A percentile compares a stretch with the other conserved stretches of the same genome.
phyloP scores from a whole-genome alignment of 1,284 basidiomycete species.

The Takashimella tepidaria region DNA sequence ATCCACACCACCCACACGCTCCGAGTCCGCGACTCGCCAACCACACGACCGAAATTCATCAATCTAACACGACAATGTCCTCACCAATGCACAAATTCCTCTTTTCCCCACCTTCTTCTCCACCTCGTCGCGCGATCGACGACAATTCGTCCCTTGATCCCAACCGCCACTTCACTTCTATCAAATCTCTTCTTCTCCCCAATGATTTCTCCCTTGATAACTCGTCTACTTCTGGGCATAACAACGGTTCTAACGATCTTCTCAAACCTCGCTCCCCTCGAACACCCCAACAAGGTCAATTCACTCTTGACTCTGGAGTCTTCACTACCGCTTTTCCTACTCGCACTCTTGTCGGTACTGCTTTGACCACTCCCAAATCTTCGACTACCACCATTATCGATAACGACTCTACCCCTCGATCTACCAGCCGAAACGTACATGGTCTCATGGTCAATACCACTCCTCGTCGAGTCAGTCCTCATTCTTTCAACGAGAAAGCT shows the following conservation, averaged over 20 bases:
- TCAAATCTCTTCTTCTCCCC: slow-evolving; percentile 25
- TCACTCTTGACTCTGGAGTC: slow-evolving; percentile 28
- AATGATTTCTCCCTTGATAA: slow-evolving; percentile 18
- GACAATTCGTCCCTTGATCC: slow-evolving; percentile 4
- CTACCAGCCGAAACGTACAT: slow-evolving; percentile 4
- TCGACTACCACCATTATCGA: slow-evolving; percentile 2
- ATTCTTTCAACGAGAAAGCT: not conserved
- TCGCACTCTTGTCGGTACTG: slow-evolving; percentile 6
- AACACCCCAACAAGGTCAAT: slow-evolving; percentile 22
- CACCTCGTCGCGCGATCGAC: slow-evolving; percentile 17
- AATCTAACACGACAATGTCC: slow-evolving; percentile 26
- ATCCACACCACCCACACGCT: not conserved
- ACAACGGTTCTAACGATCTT: not conserved
- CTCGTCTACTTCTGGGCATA: not conserved
- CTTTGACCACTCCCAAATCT: not conserved
- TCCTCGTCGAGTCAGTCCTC: not conserved
- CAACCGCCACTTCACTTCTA: slow-evolving; percentile 18
- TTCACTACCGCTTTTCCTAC: slow-evolving; percentile 16
- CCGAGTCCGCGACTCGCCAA: not conserved
- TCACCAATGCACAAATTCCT: slow-evolving; percentile 43
- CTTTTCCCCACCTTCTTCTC: slow-evolving; percentile 44
- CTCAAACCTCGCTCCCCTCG: slow-evolving; percentile 26
- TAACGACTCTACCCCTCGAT: slow-evolving; percentile 11
- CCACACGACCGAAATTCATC: not conserved
- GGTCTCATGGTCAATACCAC: not conserved